phyloP scores from a whole-genome alignment of 805 yeast genomes.

The Candida ponderosae region DNA sequence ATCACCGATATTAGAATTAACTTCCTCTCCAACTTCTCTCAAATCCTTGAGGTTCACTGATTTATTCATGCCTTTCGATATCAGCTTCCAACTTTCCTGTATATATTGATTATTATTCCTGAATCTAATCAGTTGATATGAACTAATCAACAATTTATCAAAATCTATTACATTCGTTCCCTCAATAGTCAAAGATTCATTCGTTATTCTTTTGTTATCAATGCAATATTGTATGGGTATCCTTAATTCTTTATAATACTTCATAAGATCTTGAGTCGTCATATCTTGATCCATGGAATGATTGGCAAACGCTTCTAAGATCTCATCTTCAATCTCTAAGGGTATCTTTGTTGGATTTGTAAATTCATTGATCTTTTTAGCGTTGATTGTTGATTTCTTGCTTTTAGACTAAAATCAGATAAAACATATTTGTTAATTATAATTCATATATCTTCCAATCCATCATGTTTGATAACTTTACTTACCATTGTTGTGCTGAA shows the following conservation, averaged over 20 bases:
- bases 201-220: conserved; percentile 17
- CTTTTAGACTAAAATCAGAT: too few relatives aligned
- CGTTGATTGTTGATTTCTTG: conserved; percentile 6
- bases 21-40: conserved; percentile 21
- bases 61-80: conserved; percentile 16
- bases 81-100: conserved; percentile 32
- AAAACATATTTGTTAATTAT: too few relatives aligned
- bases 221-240: conserved; percentile 22
- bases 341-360: conserved; percentile 28
- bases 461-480: too few relatives aligned
- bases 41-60: conserved; percentile 31
- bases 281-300: conserved; percentile 36
- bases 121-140: conserved; percentile 32
- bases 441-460: too few relatives aligned
- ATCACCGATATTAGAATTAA: conserved; percentile 25
- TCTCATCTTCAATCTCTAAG: conserved; percentile 33
- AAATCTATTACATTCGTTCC: conserved; percentile 40
- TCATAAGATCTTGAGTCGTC: conserved; percentile 19
- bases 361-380: conserved; percentile 19
- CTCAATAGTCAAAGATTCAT: conserved; percentile 25
- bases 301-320: conserved; percentile 34
- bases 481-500: too few relatives aligned
- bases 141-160: conserved; percentile 32
- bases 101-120: conserved; percentile 28
- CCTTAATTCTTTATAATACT: conserved; percentile 22